Evolutionary conservation across 1,284 basidiomycete species (phyloP).

Genomic region (Trichosporon coremiiforme): DNA sequence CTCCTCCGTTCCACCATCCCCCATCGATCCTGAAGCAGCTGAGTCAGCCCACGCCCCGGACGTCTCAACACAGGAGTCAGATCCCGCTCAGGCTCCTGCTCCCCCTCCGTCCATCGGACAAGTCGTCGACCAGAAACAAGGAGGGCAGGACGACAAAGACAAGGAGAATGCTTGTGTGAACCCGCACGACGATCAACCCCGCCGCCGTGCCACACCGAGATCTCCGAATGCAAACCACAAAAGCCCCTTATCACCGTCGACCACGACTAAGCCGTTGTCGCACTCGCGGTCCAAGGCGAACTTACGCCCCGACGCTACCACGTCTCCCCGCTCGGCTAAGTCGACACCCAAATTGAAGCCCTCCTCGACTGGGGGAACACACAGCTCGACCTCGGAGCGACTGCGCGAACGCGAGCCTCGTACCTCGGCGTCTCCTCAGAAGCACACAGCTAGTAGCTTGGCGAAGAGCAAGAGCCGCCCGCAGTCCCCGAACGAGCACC

Average conservation of each 20-base stretch:
- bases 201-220: not conserved
- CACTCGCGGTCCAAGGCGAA: not conserved
- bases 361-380: slow-evolving; percentile 4
- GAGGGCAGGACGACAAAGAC: not conserved
- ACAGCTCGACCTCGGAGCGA: not conserved
- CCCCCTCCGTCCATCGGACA: slow-evolving; percentile 1
- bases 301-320: not conserved
- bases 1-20: not conserved
- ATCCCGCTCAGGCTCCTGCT: not conserved
- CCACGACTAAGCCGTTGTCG: not conserved
- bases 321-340: not conserved
- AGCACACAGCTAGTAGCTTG: slow-evolving; percentile 26
- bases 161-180: slow-evolving; percentile 3
- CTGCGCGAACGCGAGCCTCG: not conserved
- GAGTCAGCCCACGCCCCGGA: not conserved
- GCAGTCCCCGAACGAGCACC: not conserved
- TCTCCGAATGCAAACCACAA: not conserved
- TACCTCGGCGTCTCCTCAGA: slow-evolving; percentile 1
- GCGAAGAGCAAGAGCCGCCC: slow-evolving; percentile 23
- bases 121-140: not conserved
- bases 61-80: not conserved
- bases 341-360: slow-evolving; percentile 20
- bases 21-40: not conserved
- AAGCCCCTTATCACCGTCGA: not conserved
- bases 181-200: not conserved